A percentile compares a stretch with the other conserved stretches of the same genome.
phyloP scores from a whole-genome alignment of 305 asterid species.

The Withania somnifera region DNA sequence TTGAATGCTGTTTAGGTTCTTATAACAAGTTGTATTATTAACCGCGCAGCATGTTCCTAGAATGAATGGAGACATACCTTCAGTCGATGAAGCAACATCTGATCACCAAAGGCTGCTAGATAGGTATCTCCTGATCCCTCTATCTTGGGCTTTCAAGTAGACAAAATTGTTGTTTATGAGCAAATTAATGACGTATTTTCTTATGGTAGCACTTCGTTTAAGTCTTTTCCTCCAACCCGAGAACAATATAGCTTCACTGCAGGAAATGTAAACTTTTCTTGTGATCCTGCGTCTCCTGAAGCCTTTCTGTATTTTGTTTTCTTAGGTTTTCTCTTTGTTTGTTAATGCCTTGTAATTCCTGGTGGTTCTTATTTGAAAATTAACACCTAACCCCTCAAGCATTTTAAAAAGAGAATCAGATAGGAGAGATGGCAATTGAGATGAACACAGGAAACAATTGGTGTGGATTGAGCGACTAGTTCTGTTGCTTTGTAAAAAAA shows the following conservation, averaged over 20 bases:
- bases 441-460: neutral
- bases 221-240: neutral
- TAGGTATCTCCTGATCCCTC: constrained; percentile 40
- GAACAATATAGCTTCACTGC: neutral
- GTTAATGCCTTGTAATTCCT: neutral
- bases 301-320: neutral
- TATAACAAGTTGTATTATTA: constrained; percentile 14
- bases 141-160: neutral
- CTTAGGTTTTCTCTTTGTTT: neutral
- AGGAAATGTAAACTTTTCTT: neutral
- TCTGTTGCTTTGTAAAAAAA: neutral
- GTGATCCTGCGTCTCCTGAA: neutral
- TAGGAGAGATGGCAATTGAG: neutral
- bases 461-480: neutral
- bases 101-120: constrained; percentile 91
- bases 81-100: constrained; percentile 83
- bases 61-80: constrained; percentile 88
- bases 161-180: neutral
- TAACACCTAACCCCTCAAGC: neutral
- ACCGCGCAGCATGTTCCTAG: constrained; percentile 77
- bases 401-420: neutral
- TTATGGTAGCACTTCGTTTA: neutral
- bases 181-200: neutral
- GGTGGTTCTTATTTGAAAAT: neutral
- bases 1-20: constrained; percentile 5